These are phyloP conservation scores for Trichosanthes truncata DNA, from an alignment of 306 rosid species.

Conservation along the genomic window DNA sequence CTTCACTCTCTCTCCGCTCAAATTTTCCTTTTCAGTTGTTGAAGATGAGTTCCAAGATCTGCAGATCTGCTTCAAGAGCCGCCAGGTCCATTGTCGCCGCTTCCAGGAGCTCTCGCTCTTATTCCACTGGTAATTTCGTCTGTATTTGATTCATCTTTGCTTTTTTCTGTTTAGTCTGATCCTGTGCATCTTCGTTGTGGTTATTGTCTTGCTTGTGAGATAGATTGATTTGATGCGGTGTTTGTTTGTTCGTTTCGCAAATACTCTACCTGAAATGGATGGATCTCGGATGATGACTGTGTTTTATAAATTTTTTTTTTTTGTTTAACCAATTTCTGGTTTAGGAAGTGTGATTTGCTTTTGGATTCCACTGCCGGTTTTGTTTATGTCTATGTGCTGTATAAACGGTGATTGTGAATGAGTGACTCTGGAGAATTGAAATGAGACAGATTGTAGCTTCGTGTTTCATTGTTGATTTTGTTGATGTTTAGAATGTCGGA, in stretches of 20 bases:
- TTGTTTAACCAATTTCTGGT: background rate
- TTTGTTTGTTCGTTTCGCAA: background rate
- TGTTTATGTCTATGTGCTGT: background rate
- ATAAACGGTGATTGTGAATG: background rate
- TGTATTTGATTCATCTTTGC: background rate
- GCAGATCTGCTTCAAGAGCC: constrained; percentile 64
- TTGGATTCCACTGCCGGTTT: background rate
- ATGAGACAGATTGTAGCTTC: background rate
- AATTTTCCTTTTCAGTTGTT: background rate
- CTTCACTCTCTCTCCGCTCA: background rate
- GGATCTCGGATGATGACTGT: background rate
- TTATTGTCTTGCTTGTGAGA: background rate
- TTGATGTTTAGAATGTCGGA: background rate
- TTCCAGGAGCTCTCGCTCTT: constrained; percentile 47
- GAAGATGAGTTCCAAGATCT: constrained; percentile 54
- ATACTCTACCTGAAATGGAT: background rate
- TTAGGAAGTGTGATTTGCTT: background rate
- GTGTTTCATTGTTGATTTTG: background rate
- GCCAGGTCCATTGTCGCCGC: constrained; percentile 67
- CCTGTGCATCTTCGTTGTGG: background rate
- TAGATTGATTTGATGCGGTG: background rate
- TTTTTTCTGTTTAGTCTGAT: background rate
- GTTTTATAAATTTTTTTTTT: background rate
- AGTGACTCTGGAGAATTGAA: background rate
- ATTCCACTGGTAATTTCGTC: constrained; percentile 30